Conservation (phyloP, 768 basidiomycete species). For the Tulasnella sp. region DNA sequence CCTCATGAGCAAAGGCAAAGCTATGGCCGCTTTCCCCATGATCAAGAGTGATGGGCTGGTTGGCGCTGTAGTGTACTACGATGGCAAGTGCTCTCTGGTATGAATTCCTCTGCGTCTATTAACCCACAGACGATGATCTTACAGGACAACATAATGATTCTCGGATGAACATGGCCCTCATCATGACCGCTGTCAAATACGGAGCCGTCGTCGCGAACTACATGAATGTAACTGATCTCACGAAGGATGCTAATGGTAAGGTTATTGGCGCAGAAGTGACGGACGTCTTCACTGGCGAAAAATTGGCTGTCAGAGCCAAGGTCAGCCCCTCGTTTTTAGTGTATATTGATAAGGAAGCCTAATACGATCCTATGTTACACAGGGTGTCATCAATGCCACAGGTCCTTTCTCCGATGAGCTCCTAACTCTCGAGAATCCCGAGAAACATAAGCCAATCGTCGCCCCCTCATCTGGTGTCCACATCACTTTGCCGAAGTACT, state of each 20-base stretch:
- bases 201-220: conserved; percentile 87
- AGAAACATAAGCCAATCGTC: conserved; percentile 69
- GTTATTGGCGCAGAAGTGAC: conserved; percentile 65
- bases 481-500: conserved; percentile 95
- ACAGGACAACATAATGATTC: conserved; percentile 96
- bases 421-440: conserved; percentile 69
- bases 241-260: conserved; percentile 52
- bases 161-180: conserved; percentile 92
- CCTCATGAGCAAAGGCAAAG: conserved; percentile 88
- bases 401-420: conserved; percentile 88
- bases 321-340: conserved; percentile 29
- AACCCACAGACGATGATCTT: not conserved
- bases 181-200: conserved; percentile 88
- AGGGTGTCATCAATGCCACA: conserved; percentile 94
- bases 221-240: conserved; percentile 67
- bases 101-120: not conserved
- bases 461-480: conserved; percentile 89
- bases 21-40: conserved; percentile 93
- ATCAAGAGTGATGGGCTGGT: conserved; percentile 85
- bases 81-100: conserved; percentile 44
- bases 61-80: conserved; percentile 94
- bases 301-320: conserved; percentile 74
- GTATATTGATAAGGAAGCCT: too few relatives aligned
- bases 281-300: conserved; percentile 74
- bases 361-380: conserved; percentile 1